Base-by-base conservation (phyloP, 2,329 filamentous ascomycete species). In the Neonectria sp. region DNA sequence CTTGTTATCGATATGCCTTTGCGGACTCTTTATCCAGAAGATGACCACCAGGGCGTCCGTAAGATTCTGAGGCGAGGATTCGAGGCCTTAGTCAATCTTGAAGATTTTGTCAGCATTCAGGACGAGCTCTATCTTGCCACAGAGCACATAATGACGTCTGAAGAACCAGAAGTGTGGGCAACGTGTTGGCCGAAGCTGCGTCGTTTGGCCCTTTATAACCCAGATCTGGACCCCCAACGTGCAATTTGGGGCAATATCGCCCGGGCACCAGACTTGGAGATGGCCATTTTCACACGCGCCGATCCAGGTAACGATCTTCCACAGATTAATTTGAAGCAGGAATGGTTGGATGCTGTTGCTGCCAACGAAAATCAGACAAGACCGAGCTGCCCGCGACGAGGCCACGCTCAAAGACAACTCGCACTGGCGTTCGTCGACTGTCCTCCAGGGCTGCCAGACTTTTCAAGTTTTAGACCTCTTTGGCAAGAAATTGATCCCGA, bases 1-100 rank as follows among this genome's bases (percentile, higher is more conserved):
- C 35, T 74, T 1, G 31, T 76, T 48, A 69, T 76, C 3, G 69
- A 76, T 11, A 74, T 76, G 65, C 73, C 74, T 0, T 33, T 76
- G 3, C 63, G 68, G 2, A 55, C 31, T 5, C 40, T 75, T 0
- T 17, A 33, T 1, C 68, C 69, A 9, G 9, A 17, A 2, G 2
- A 69, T 1, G 58, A 74, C 21, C 2, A 21, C 0, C 15, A 55
- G 0, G 53, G 59, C 7, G 29, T 71, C 2, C 29, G 64, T 2
- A 52, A 55, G 1, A 12, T 69, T 21, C 59, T 76, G 1, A 68
- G 73, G 21, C 45, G 55, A 0, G 75, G 62, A 0, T 76, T 77
- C 2, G 65, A 72, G 21, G 62, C 72, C 1, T 48, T 77, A 1
- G 60, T 65, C 3, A 70, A 76, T 3, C 1, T 77, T 1, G 73